phyloP scores from a whole-genome alignment of 805 yeast species.

The Jamesozyma piceae region DNA sequence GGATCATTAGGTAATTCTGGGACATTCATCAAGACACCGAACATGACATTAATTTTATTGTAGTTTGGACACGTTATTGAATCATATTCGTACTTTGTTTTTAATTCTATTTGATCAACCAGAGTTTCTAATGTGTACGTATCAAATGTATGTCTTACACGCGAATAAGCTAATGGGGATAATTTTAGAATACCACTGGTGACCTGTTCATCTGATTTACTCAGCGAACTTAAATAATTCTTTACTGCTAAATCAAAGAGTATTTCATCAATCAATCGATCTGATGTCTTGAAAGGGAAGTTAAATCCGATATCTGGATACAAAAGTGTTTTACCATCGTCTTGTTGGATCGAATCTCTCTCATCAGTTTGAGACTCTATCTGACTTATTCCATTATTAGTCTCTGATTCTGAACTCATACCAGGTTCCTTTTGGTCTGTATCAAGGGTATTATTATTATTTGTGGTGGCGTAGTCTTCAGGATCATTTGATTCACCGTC shows the following conservation, averaged over 20 bases:
- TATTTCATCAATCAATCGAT: constrained; percentile 59
- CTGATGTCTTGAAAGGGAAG: constrained; percentile 49
- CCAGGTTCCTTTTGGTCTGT: neutral
- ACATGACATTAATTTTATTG: constrained; percentile 26
- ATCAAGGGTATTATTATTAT: neutral
- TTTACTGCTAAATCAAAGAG: constrained; percentile 35
- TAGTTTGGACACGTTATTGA: constrained; percentile 21
- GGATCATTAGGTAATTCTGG: constrained; percentile 3
- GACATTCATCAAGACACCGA: constrained; percentile 21
- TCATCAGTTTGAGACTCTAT: neutral
- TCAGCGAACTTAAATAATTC: neutral
- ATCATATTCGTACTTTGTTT: constrained; percentile 24
- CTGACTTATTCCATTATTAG: too few relatives aligned
- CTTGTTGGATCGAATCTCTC: constrained; percentile 5
- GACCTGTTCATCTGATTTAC: constrained; percentile 2
- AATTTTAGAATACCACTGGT: constrained; percentile 22
- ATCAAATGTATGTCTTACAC: constrained; percentile 13
- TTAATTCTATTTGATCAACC: constrained; percentile 25
- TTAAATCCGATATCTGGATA: constrained; percentile 14
- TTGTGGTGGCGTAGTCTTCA: neutral
- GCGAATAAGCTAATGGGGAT: constrained; percentile 28
- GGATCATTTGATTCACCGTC: neutral
- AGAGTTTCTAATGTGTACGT: constrained; percentile 21
- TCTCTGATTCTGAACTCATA: neutral
- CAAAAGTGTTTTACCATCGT: constrained; percentile 22